phyloP scores from a whole-genome alignment of 495 filamentous ascomycete species.

The Aspergillus olivimuriae region DNA sequence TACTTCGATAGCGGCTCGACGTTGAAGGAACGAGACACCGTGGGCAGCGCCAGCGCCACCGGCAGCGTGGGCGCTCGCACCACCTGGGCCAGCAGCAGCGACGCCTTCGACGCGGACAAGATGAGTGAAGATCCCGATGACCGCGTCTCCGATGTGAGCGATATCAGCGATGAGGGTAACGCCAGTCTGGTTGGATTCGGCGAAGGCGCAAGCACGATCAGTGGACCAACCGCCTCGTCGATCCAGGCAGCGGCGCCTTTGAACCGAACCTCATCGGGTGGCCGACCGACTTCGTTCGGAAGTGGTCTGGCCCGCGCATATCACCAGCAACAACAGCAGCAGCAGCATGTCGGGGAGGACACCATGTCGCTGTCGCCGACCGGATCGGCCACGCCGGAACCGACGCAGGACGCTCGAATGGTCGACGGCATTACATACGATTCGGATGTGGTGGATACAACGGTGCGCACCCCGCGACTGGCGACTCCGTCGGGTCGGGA shows the following conservation, averaged over 20 bases:
- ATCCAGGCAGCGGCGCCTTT: too few species aligned
- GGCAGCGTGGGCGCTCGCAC: slow-evolving; percentile 67
- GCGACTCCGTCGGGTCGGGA: slow-evolving; percentile 20
- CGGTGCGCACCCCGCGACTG: slow-evolving; percentile 36
- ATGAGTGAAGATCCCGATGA: slow-evolving; percentile 68
- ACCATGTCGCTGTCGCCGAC: slow-evolving; percentile 28
- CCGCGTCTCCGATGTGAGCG: slow-evolving; percentile 56
- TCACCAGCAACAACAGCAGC: slow-evolving; percentile 16
- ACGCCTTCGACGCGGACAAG: slow-evolving; percentile 56
- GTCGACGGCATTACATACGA: slow-evolving; percentile 54
- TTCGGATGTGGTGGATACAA: slow-evolving; percentile 47
- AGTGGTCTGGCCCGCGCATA: slow-evolving; percentile 25
- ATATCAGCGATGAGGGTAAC: slow-evolving; percentile 71
- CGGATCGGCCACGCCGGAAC: slow-evolving; percentile 35
- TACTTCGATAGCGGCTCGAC: slow-evolving; percentile 66
- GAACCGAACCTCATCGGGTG: slow-evolving; percentile 28
- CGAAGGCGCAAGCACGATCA: slow-evolving; percentile 76
- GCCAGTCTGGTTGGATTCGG: slow-evolving; percentile 79
- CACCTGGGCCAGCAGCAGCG: slow-evolving; percentile 65
- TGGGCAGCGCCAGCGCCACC: slow-evolving; percentile 75
- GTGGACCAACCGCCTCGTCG: slow-evolving; percentile 54
- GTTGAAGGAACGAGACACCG: slow-evolving; percentile 70
- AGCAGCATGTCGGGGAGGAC: slow-evolving; percentile 23
- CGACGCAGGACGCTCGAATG: slow-evolving; percentile 42
- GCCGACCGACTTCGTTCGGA: slow-evolving; percentile 29